Conservation (phyloP, 768 basidiomycete genomes). For the Hypholoma fasciculare region DNA sequence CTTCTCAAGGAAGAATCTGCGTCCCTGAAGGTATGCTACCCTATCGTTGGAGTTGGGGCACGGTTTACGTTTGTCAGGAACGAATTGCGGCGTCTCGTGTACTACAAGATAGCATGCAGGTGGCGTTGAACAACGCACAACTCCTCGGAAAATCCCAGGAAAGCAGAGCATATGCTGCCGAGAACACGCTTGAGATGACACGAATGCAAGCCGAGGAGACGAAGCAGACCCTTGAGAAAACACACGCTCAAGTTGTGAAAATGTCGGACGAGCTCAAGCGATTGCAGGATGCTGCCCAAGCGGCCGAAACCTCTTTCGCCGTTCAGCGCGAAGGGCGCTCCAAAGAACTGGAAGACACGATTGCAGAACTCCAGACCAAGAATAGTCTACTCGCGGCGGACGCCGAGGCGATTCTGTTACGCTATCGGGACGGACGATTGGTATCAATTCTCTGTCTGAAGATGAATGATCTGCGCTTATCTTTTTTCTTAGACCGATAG, state of each 20-base stretch:
- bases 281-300: slow-evolving; percentile 11
- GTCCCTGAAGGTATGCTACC: slow-evolving; percentile 10
- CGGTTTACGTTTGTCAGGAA: slow-evolving; percentile 4
- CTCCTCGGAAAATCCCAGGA: slow-evolving; percentile 26
- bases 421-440: slow-evolving; percentile 48
- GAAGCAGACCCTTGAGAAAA: slow-evolving; percentile 5
- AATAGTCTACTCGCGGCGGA: slow-evolving; percentile 25
- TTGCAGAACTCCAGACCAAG: slow-evolving; percentile 19
- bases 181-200: slow-evolving; percentile 20
- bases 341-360: slow-evolving; percentile 13
- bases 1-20: background rate
- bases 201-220: slow-evolving; percentile 12
- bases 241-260: background rate
- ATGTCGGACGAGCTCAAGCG: slow-evolving; percentile 8
- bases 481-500: slow-evolving; percentile 37
- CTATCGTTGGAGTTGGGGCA: background rate
- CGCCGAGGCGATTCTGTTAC: slow-evolving; percentile 29
- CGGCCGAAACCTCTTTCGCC: background rate
- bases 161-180: slow-evolving; percentile 25
- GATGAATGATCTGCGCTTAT: background rate
- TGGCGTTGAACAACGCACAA: slow-evolving; percentile 14
- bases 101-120: background rate
- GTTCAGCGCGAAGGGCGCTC: background rate
- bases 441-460: slow-evolving; percentile 27
- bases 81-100: slow-evolving; percentile 1